Percentiles rank a stretch among this genome's conserved stretches.
Evolutionary conservation across 2,329 filamentous ascomycete species (phyloP).

Genomic region (Phaeosphaeria sp.): DNA sequence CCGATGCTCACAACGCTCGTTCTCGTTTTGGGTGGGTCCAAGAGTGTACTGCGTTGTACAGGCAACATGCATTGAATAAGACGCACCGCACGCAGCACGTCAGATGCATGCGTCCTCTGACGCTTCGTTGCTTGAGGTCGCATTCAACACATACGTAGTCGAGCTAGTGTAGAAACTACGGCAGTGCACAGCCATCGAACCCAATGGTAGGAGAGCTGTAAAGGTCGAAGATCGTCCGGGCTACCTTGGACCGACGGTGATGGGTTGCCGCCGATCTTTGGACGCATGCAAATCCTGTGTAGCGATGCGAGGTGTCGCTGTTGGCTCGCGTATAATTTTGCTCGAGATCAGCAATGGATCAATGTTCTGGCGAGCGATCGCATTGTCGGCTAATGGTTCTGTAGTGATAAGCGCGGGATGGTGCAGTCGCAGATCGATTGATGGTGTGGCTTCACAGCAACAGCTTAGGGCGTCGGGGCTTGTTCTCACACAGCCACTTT

Average conservation of each 20-base stretch:
- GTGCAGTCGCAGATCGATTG: conserved; percentile 3
- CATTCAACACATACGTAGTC: conserved; percentile 1
- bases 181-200: not conserved
- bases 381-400: conserved; percentile 6
- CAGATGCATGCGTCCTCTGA: conserved; percentile 3
- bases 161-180: not conserved
- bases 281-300: not conserved
- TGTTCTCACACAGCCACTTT: not conserved
- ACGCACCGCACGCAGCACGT: not conserved
- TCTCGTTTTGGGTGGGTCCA: conserved; percentile 11
- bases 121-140: not conserved
- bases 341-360: conserved; percentile 8
- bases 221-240: not conserved
- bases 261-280: not conserved
- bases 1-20: conserved; percentile 15
- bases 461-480: not conserved
- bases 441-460: not conserved
- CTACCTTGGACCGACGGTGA: not conserved
- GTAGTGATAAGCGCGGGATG: not conserved
- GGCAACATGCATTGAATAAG: conserved; percentile 16
- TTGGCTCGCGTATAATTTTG: conserved; percentile 8
- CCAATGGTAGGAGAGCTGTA: not conserved
- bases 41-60: conserved; percentile 2
- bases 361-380: conserved; percentile 9
- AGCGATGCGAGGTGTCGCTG: not conserved